Conservation (phyloP, 129 eudicot genomes). For the Apium graveolens region DNA sequence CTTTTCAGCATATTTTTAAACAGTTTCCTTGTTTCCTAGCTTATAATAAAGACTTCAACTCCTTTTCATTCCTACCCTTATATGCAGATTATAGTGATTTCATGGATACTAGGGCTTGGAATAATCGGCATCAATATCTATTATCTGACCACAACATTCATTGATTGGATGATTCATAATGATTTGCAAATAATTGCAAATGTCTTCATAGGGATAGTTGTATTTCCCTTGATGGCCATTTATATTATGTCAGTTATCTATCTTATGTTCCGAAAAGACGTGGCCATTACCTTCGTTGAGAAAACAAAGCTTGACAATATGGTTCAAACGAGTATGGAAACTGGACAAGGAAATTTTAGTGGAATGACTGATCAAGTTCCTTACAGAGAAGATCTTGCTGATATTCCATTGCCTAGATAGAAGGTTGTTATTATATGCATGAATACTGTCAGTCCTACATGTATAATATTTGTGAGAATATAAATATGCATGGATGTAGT, state of each 20-base stretch:
- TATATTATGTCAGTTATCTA: conserved; percentile 57
- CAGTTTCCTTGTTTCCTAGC: background rate
- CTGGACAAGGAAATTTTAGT: conserved; percentile 16
- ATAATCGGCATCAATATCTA: conserved; percentile 80
- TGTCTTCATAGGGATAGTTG: conserved; percentile 63
- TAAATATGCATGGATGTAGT: background rate
- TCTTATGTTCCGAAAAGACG: conserved; percentile 73
- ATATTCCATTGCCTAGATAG: conserved; percentile 51
- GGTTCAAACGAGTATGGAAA: conserved; percentile 39
- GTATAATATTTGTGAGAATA: background rate
- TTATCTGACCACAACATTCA: conserved; percentile 63
- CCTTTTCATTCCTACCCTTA: background rate
- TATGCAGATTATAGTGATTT: conserved; percentile 49
- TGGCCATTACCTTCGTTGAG: conserved; percentile 45
- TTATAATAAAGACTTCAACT: background rate
- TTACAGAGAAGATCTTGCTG: conserved; percentile 55
- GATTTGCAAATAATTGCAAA: conserved; percentile 58
- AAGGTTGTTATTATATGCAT: background rate
- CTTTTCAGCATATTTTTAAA: background rate
- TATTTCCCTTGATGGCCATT: conserved; percentile 69
- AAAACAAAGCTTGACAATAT: conserved; percentile 34
- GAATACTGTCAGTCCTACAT: background rate
- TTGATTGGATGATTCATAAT: conserved; percentile 62
- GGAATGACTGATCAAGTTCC: conserved; percentile 24
- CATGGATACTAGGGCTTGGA: conserved; percentile 75